Base-by-base conservation (phyloP, 805 yeast genomes). In the Kregervanrija fluxuum region DNA sequence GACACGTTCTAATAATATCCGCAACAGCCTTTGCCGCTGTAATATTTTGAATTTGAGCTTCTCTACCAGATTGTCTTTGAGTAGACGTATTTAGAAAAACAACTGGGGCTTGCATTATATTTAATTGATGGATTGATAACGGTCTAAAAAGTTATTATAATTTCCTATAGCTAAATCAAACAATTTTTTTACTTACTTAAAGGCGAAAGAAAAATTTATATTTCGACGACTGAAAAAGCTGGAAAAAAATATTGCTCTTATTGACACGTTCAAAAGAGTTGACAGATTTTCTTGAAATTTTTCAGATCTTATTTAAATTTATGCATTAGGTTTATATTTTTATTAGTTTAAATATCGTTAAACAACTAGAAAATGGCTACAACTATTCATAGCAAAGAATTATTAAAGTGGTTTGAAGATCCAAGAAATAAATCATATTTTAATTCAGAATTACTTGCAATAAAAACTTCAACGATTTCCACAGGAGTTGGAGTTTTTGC, bases 1-100 rank as follows among this genome's bases (percentile, higher is more conserved):
- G 73, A 75, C 99, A 93, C 22, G 99, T 93, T 65, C 99, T 79
- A 56, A 93, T 88, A 60, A 93, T 91, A 65, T 93, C 99, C 0
- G 97, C 95, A 36, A 91, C 98, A 2, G 99, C 96, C 62, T 93
- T 93, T n/a, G 99, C 99, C 4, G 99, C 99, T 5, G 97, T 88
- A 68, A 93, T 91, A 62, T 93, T 95, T 50, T 96, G 86, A 50
- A 87, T 75, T 68, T 93, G 99, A 2, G 99, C 99, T 65, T 89
- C 89, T 55, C 98, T 88, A 38, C 99, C 99, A 34, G 89, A 81
- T 62, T 93, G 95, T 60, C 99, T 82, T 62, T 88, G 95, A 50
- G 90, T 85, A 42, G 86, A 77, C 28, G 97, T 85, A 71, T 91
- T 84, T 80, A 84, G 74, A 55, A 81, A 80, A 52, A 84, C 87